These are phyloP conservation scores for Mortierella sp. DNA, from an alignment of 371 early-diverging fungal genomes.

Conservation along the genomic window DNA sequence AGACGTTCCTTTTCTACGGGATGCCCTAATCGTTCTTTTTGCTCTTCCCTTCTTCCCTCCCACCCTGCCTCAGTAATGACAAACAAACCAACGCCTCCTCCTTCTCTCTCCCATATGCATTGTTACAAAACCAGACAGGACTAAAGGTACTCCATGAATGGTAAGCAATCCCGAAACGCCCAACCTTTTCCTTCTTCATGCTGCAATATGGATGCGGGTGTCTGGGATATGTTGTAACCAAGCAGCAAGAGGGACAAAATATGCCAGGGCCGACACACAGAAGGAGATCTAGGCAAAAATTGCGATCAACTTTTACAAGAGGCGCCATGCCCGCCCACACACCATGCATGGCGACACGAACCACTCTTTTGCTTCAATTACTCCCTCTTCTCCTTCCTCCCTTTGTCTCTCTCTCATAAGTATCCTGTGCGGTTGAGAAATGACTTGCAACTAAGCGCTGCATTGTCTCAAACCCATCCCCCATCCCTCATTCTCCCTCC, in stretches of 20 bases:
- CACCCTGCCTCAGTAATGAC: not conserved
- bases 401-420: not conserved
- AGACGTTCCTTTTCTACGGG: too few relatives aligned
- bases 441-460: not conserved
- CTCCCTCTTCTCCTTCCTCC: not conserved
- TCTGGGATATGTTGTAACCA: not conserved
- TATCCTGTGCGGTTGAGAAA: not conserved
- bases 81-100: not conserved
- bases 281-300: too few relatives aligned
- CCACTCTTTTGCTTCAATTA: not conserved
- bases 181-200: too few relatives aligned
- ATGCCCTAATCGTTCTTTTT: too few relatives aligned
- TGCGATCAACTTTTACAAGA: not conserved
- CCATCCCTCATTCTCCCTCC: too few relatives aligned
- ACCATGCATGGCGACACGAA: too few relatives aligned
- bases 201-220: not conserved
- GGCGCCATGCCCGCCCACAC: constrained; percentile 8
- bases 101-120: not conserved
- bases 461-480: constrained; percentile 5
- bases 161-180: constrained; percentile 16
- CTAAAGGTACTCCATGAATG: not conserved
- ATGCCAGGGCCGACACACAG: not conserved
- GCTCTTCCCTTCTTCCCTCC: not conserved
- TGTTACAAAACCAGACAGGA: not conserved
- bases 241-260: not conserved